Evolutionary conservation across 2,329 filamentous ascomycete species (phyloP), one percentile per base, ranked within the genome.

Genomic region (Arthrobotrys sphaeroides): DNA sequence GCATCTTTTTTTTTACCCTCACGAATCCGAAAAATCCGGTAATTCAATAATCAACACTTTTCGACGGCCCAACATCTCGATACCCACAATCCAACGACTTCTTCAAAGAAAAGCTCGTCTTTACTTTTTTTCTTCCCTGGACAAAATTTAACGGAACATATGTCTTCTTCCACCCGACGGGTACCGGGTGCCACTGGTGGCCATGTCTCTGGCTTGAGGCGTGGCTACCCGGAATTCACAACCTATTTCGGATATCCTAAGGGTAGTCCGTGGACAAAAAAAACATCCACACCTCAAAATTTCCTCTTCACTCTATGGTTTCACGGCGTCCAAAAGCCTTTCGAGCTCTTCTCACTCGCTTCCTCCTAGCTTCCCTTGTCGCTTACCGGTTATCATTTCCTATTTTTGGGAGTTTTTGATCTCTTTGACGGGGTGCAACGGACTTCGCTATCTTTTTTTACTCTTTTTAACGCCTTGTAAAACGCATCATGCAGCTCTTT

Each of bases 11-110:
- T 49, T 45, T 36, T 49, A 26, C 40, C 43, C 31, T 38, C 16
- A 20, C 26, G 13, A 61, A 68, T 45, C 47, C 43, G 69, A 61
- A 61, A 47, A 68, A 61, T 64, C 18, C 64, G 59, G 47, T 75
- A 69, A 75, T 75, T 75, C 64, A 62, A 75, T 75, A 75, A 75
- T 69, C 10, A 57, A 49, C 42, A 28, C 43, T 60, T 49, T 38
- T 31, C n/a, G n/a, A n/a, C n/a, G n/a, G n/a, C n/a, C n/a, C n/a
- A n/a, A 45, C 45, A 10, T 31, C 55, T 65, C 49, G 59, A 75
- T 69, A 75, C 72, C 72, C 64, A 66, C 18, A 20, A 22, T 26
- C 31, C 49, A 74, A 59, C 43, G 22, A 31, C 67, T 62, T 49
- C 10, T 75, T 47, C 61, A 53, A 49, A 40, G 64, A 67, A 69